Evolutionary conservation across 495 filamentous ascomycete species (phyloP), one percentile per base, ranked within the genome.

Genomic region (Penicillium nucicola): DNA sequence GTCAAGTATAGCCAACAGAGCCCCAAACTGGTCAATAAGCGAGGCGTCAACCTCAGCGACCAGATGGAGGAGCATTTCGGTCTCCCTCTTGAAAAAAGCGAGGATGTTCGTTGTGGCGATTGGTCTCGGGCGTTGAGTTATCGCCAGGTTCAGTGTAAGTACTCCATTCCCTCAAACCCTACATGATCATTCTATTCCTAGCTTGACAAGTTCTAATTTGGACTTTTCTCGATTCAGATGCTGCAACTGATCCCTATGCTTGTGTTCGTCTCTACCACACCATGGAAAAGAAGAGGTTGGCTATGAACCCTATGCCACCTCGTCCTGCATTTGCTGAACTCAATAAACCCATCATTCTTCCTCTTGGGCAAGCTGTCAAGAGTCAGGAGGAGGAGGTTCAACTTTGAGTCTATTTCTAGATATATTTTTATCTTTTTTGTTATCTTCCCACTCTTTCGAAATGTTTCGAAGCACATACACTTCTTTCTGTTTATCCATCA

Each of bases 191-290:
- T 28, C 7, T 28, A n/a, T n/a, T n/a, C n/a, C n/a, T n/a, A n/a
- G n/a, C n/a, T n/a, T n/a, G 7, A 6, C 7, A 2, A 22, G n/a
- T 36, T 22, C 52, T 47, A 13, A 46, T 40, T 34, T 43, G 10
- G 38, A 14, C 12, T 22, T 50, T 22, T 30, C 10, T 42, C 34
- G 22, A 30, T 41, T 12, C 41, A 90, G 86, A 96, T 71, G 88
- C 89, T 7, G 89, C 89, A 13, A 81, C 83, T 1, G 91, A 96
- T 63, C 83, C 89, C 2, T 96, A 92, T 60, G 89, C 89, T 44
- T 83, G 84, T 25, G 55, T 92, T 14, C 84, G 87, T 58, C 75
- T 95, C 22, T 93, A 79, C 61, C 74, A 87, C 43, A 67, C 72
- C 2, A 76, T 95, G 52, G 81, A 96, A 57, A 63, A 77, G 32